Evolutionary conservation across 2,329 filamentous ascomycete species (phyloP), one percentile per base, ranked within the genome.

Genomic region (Epicoccum nigrum): DNA sequence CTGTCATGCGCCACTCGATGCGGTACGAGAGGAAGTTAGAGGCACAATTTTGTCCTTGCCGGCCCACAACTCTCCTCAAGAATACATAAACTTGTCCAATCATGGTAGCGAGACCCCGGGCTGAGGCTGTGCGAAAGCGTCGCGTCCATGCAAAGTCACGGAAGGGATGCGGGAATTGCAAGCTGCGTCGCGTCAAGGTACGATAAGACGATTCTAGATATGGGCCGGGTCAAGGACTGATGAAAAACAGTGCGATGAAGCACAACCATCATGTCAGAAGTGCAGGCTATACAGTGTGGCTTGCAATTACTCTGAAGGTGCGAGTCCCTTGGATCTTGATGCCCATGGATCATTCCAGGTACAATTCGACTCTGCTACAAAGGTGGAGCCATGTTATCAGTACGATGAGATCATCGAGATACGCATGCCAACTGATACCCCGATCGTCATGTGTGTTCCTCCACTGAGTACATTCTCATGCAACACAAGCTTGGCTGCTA

Each of bases 131-230:
- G 13, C 52, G 67, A 13, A 69, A 67, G 39, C 55, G 64, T 19
- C 59, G 59, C 19, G 38, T 63, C n/a, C 82, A 85, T 56, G 79
- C 71, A 17, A 84, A 84, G 59, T 84, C 81, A 1, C 73, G 79
- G 15, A 70, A 73, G 12, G 82, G 82, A 2, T 84, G 82, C 56
- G 76, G 76, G 3, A 84, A 84, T 57, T 85, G 83, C 64, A 83
- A 83, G 58, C 60, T 83, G 16, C 73, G 81, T 27, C 73, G 78
- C 44, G 75, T 83, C 40, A 84, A 83, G 73, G 80, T 79, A 64
- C 63, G 68, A 54, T 25, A 7, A 7, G 7, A 16, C 5, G 23
- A 11, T 6, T 11, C 11, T n/a, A 8, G 17, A 16, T 16, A 30
- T 15, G 7, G 11, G n/a, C 19, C 2, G 15, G 28, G 7, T 7